A percentile compares a stretch with the other conserved stretches of the same genome.
Conservation (phyloP, 257 asterid genomes). For the Handroanthus guayacan region DNA sequence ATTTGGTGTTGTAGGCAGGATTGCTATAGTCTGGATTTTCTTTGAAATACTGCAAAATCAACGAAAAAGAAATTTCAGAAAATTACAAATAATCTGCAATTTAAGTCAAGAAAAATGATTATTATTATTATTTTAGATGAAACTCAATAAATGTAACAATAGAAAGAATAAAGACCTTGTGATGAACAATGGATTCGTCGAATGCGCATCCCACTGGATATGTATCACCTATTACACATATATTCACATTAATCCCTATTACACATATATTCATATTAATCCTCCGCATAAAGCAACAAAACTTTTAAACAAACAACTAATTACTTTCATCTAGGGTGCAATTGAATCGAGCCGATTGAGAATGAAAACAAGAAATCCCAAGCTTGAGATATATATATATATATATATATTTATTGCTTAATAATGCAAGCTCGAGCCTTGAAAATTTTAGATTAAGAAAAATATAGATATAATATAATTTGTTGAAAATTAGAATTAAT, state of each 20-base stretch:
- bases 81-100: background rate
- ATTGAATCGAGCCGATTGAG: too few relatives aligned
- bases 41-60: slow-evolving; percentile 59
- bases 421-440: too few relatives aligned
- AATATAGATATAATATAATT: too few relatives aligned
- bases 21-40: slow-evolving; percentile 67
- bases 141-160: background rate
- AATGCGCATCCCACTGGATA: slow-evolving; percentile 93
- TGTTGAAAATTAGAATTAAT: too few relatives aligned
- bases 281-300: background rate
- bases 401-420: background rate
- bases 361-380: too few relatives aligned
- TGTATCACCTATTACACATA: slow-evolving; percentile 62
- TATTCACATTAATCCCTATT: slow-evolving; percentile 28
- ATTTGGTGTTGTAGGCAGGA: slow-evolving; percentile 60
- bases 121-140: background rate
- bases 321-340: too few relatives aligned
- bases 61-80: background rate
- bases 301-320: background rate
- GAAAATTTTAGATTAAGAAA: too few relatives aligned
- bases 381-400: too few relatives aligned
- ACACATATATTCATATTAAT: background rate
- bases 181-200: slow-evolving; percentile 74
- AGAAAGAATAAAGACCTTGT: slow-evolving; percentile 50
- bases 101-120: background rate